phyloP scores from a whole-genome alignment of 1,139 yeast genomes.

The Citeromyces hawaiiensis region DNA sequence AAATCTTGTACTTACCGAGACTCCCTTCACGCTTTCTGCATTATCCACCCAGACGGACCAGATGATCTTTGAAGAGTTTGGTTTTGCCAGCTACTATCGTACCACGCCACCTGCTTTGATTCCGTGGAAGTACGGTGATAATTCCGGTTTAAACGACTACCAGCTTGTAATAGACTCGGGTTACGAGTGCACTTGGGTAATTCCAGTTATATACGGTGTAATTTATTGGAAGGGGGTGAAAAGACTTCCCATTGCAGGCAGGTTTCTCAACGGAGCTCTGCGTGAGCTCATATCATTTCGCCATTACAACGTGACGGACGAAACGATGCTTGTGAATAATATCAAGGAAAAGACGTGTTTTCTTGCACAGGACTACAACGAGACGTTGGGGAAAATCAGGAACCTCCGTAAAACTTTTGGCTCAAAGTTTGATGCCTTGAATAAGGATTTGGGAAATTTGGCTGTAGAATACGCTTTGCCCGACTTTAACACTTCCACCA shows the following conservation, averaged over 20 bases:
- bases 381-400: constrained; percentile 32
- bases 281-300: constrained; percentile 80
- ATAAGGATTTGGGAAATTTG: constrained; percentile 1
- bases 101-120: constrained; percentile 55
- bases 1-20: no score
- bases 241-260: constrained; percentile 75
- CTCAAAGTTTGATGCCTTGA: neutral
- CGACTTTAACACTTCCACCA: constrained; percentile 66
- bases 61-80: constrained; percentile 88
- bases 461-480: constrained; percentile 70
- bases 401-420: constrained; percentile 8
- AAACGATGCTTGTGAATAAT: constrained; percentile 70
- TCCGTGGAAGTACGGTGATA: constrained; percentile 40
- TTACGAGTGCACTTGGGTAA: constrained; percentile 73
- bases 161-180: constrained; percentile 82
- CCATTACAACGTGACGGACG: constrained; percentile 90
- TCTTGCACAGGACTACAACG: constrained; percentile 53
- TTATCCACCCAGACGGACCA: constrained; percentile 82
- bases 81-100: constrained; percentile 53
- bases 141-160: constrained; percentile 32
- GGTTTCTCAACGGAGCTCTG: constrained; percentile 66
- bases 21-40: constrained; percentile 72
- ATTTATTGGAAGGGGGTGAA: constrained; percentile 70
- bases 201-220: constrained; percentile 73
- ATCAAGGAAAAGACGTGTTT: constrained; percentile 76